These are phyloP conservation scores for Penicillium silybi DNA, from an alignment of 495 filamentous ascomycete genomes.

Conservation along the genomic window DNA sequence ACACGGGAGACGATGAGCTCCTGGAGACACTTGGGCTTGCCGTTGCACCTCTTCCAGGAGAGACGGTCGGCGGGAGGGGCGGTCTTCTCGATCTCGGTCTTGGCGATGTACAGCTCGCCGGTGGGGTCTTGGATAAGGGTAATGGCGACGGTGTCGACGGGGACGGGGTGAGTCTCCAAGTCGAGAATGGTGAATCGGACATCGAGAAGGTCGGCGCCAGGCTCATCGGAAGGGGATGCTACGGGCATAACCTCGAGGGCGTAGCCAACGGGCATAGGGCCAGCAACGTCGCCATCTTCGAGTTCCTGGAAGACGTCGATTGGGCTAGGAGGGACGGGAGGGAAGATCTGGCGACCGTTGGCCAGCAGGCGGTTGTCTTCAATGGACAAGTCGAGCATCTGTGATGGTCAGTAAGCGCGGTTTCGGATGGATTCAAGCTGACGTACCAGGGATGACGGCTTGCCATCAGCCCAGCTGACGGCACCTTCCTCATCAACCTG, in stretches of 20 bases:
- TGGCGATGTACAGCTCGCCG: constrained; percentile 36
- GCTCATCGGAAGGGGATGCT: constrained; percentile 24
- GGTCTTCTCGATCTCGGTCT: constrained; percentile 36
- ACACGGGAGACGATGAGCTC: constrained; percentile 38
- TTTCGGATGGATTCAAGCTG: neutral
- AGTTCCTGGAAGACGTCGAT: constrained; percentile 36
- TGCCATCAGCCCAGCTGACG: constrained; percentile 36
- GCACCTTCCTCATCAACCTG: constrained; percentile 27
- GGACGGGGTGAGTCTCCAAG: constrained; percentile 46
- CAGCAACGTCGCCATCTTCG: constrained; percentile 33
- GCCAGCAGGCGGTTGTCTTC: constrained; percentile 40
- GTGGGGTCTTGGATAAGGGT: constrained; percentile 35
- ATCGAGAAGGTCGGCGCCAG: constrained; percentile 30
- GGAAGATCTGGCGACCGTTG: constrained; percentile 50
- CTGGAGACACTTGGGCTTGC: constrained; percentile 38
- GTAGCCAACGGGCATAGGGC: constrained; percentile 38
- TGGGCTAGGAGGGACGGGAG: constrained; percentile 31
- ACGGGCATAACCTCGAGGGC: constrained; percentile 41
- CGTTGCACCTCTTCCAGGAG: constrained; percentile 41
- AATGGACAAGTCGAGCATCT: constrained; percentile 43
- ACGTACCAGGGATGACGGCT: constrained; percentile 38
- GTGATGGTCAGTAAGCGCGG: neutral
- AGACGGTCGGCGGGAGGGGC: constrained; percentile 26
- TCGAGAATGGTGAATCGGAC: constrained; percentile 48
- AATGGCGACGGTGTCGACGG: constrained; percentile 46